Evolutionary conservation across 2,329 filamentous ascomycete genomes (phyloP), one percentile per base, ranked within the genome.

Genomic region (Catunica adiposa): DNA sequence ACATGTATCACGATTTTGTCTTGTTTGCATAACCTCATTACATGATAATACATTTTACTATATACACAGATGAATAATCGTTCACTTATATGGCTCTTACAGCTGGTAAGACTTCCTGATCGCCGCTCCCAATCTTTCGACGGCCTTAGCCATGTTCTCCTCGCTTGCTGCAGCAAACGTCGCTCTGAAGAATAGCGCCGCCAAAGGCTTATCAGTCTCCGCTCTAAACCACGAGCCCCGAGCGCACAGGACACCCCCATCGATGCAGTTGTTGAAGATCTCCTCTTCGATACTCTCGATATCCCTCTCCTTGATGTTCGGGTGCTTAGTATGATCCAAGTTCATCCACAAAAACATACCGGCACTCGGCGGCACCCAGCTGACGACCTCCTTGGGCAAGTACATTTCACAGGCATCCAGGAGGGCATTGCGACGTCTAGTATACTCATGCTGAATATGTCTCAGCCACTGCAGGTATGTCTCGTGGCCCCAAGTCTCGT

Each of bases 291-390:
- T 74, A 37, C 79, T 79, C 23, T 78, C 66, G 50, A 87, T 71
- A 51, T 68, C 70, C 60, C 75, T 77, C 14, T 64, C 69, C 1
- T 66, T 66, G 37, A 74, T 74, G 11, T 77, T 68, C 0, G 86
- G 86, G 62, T 90, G 86, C 59, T 77, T 74, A 20, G 70, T 72
- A 63, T 79, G 78, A 62, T 87, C 76, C 17, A 92, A 71, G 54
- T 77, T 73, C 57, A 92, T 70, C 87, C 87, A 92, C 65, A 86
- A 75, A 77, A 98, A 98, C 92, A 98, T 98, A 66, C 90, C 90
- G 1, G 89, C 87, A 57, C 76, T 77, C 0, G 90, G 89, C 0
- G 86, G 78, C 25, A 73, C 77, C 89, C 89, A 97, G 66, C 74
- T 80, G 17, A 88, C 84, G 34, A 96, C 73, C 22, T 85, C 82